Conservation (phyloP, 2,329 filamentous ascomycete genomes). For the Boeremia exigua region DNA sequence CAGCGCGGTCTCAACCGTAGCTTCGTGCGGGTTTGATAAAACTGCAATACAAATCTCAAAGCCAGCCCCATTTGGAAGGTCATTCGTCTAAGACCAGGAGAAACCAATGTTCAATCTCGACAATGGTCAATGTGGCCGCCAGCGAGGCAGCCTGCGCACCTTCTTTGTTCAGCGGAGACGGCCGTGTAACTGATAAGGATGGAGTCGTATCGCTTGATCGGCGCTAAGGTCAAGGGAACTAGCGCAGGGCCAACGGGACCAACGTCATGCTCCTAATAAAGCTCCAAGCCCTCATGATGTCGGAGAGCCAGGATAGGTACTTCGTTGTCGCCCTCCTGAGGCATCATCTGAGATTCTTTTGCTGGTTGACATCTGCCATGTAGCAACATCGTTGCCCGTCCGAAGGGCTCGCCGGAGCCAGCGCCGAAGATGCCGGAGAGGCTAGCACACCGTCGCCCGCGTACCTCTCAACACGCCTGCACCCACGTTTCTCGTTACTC, state of each 20-base stretch:
- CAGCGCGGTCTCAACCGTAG: conserved; percentile 9
- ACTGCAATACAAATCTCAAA: neutral
- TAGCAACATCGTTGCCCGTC: conserved; percentile 1
- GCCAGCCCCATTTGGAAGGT: neutral
- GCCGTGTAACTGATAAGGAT: conserved; percentile 33
- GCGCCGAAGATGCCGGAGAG: conserved; percentile 28
- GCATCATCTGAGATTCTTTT: neutral
- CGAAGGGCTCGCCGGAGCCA: conserved; percentile 17
- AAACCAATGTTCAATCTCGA: neutral
- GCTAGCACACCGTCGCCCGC: conserved; percentile 34
- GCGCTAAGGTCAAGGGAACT: conserved; percentile 33
- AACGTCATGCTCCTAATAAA: conserved; percentile 28
- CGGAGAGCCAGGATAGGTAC: neutral
- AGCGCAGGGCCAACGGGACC: conserved; percentile 37
- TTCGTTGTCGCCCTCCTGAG: neutral
- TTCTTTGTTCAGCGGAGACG: conserved; percentile 13
- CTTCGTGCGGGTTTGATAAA: neutral
- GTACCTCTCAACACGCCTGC: conserved; percentile 31
- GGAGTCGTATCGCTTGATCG: conserved; percentile 22
- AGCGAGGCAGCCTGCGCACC: neutral
- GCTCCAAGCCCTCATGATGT: conserved; percentile 9
- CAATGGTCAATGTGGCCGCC: neutral
- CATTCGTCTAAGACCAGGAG: neutral
- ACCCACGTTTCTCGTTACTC: conserved; percentile 36
- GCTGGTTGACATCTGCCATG: neutral